These are phyloP conservation scores for Cladosporium sp. DNA, from an alignment of 2,329 filamentous ascomycete genomes.

Conservation along the genomic window DNA sequence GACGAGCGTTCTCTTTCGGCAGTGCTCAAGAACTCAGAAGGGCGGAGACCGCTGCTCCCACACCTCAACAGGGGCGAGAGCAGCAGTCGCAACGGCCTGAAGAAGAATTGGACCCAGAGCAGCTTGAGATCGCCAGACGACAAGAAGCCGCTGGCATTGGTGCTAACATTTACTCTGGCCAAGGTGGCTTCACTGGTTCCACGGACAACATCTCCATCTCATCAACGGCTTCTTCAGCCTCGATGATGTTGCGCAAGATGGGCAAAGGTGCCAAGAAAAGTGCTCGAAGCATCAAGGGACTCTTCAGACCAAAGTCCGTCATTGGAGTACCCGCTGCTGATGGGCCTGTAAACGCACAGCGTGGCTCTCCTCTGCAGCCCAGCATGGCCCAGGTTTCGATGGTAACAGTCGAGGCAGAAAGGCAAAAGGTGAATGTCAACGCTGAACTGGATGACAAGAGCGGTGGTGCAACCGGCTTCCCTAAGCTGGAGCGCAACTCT, in stretches of 20 bases:
- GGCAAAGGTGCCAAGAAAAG: constrained; percentile 97
- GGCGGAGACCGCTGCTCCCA: constrained; percentile 58
- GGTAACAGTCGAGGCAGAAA: constrained; percentile 92
- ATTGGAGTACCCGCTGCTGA: constrained; percentile 76
- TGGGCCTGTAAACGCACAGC: constrained; percentile 55
- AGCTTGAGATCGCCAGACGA: constrained; percentile 84
- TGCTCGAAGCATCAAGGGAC: constrained; percentile 82
- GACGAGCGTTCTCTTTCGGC: constrained; percentile 93
- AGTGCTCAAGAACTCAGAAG: constrained; percentile 88
- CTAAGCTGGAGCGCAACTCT: constrained; percentile 79
- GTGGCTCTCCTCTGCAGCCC: constrained; percentile 40
- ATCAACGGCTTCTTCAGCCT: constrained; percentile 85
- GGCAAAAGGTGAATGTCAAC: constrained; percentile 78
- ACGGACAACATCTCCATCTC: constrained; percentile 94
- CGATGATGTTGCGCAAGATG: constrained; percentile 97
- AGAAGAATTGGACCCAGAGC: constrained; percentile 68
- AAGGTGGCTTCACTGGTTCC: constrained; percentile 82
- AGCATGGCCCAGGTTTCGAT: constrained; percentile 87
- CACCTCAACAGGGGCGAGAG: constrained; percentile 28
- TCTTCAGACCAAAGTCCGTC: constrained; percentile 93
- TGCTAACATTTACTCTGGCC: constrained; percentile 87
- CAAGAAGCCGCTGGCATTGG: constrained; percentile 92
- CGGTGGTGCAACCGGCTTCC: constrained; percentile 76
- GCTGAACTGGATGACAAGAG: constrained; percentile 65
- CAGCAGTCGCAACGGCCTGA: constrained; percentile 33